Conservation (phyloP, 2,329 filamentous ascomycete genomes). For the Emergomyces orientalis region DNA sequence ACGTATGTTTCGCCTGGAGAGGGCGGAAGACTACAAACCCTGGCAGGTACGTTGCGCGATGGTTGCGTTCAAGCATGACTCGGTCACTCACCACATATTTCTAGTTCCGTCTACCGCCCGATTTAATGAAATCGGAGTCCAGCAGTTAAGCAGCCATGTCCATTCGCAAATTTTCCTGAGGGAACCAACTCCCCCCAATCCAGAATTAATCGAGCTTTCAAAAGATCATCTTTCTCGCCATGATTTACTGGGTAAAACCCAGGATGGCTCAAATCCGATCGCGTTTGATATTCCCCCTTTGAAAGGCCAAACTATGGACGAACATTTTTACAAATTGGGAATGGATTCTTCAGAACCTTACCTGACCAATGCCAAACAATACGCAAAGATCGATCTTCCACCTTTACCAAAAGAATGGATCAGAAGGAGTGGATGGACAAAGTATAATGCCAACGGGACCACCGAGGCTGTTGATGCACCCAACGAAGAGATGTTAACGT, state of each 20-base stretch:
- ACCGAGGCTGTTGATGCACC: slow-evolving; percentile 67
- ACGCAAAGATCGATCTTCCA: slow-evolving; percentile 53
- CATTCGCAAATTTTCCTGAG: slow-evolving; percentile 72
- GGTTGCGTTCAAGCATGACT: background rate
- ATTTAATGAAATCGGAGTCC: slow-evolving; percentile 87
- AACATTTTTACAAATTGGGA: slow-evolving; percentile 87
- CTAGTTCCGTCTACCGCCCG: slow-evolving; percentile 48
- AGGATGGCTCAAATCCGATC: slow-evolving; percentile 63
- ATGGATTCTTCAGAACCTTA: slow-evolving; percentile 81
- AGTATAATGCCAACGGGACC: slow-evolving; percentile 67
- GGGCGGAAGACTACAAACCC: background rate
- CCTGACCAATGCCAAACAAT: slow-evolving; percentile 62
- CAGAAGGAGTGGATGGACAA: slow-evolving; percentile 80
- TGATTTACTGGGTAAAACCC: slow-evolving; percentile 82
- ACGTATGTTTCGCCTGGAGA: background rate
- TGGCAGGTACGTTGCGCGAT: slow-evolving; percentile 2
- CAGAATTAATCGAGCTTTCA: slow-evolving; percentile 68
- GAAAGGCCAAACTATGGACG: slow-evolving; percentile 72
- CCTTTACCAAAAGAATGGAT: slow-evolving; percentile 64
- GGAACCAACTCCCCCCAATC: slow-evolving; percentile 45
- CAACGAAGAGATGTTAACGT: slow-evolving; percentile 72
- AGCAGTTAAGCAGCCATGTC: slow-evolving; percentile 79
- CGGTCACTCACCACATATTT: background rate
- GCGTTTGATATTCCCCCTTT: slow-evolving; percentile 76
- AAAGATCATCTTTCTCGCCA: slow-evolving; percentile 75